phyloP scores from a whole-genome alignment of 140 eudicot genomes.

The Anethum foeniculum region DNA sequence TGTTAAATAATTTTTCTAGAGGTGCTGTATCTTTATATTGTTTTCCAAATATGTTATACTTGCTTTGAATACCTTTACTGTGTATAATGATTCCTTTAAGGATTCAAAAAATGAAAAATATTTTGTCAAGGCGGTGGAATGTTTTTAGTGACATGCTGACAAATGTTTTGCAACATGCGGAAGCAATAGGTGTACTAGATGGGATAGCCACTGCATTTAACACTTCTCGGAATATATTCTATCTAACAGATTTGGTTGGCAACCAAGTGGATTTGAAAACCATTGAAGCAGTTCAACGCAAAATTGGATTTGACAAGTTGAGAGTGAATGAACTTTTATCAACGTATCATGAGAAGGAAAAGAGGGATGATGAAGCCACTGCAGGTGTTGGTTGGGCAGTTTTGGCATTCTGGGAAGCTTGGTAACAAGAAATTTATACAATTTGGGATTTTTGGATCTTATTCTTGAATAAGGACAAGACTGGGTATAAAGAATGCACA shows the following conservation, averaged over 20 bases:
- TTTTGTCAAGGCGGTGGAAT: too few relatives aligned
- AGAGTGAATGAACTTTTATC: constrained; percentile 68
- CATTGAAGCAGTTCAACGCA: constrained; percentile 50
- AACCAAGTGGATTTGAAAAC: constrained; percentile 45
- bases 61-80: too few relatives aligned
- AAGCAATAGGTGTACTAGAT: too few relatives aligned
- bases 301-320: constrained; percentile 49
- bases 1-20: too few relatives aligned
- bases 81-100: too few relatives aligned
- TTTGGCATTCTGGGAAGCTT: constrained; percentile 77
- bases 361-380: constrained; percentile 33
- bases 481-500: constrained; percentile 14
- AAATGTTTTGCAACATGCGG: too few relatives aligned
- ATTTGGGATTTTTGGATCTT: constrained; percentile 73
- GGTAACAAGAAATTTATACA: constrained; percentile 70
- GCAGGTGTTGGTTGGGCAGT: constrained; percentile 62
- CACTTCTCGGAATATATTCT: constrained; percentile 53
- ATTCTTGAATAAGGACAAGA: constrained; percentile 29
- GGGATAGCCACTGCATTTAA: constrained; percentile 63
- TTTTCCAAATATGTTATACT: too few relatives aligned
- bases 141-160: too few relatives aligned
- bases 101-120: too few relatives aligned
- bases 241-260: constrained; percentile 71
- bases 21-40: too few relatives aligned
- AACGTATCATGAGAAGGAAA: constrained; percentile 31